Evolutionary conservation across 2,329 filamentous ascomycete species (phyloP), one percentile per base, ranked within the genome.

Genomic region (Zasmidium cellare): DNA sequence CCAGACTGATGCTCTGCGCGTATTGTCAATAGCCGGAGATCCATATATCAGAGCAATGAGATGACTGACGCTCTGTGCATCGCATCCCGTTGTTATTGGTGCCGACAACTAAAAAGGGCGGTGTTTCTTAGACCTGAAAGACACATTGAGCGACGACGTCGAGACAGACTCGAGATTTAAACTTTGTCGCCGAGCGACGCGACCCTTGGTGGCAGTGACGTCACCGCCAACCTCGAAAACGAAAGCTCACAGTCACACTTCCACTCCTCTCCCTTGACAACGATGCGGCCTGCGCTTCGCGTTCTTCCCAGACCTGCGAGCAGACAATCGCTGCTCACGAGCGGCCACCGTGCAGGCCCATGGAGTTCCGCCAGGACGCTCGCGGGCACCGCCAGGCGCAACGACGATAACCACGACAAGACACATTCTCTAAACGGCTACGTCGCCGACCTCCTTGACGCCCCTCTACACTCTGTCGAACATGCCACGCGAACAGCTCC

Each of bases 401-500:
- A 35, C 41, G 48, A 57, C 38, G 45, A 48, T 38, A 68, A 22
- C n/a, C n/a, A n/a, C 67, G 73, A 57, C 69, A 74, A 12, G 61
- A 70, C 18, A 69, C 74, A 9, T 62, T 68, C 19, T 69, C 52
- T 67, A 9, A 57, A 64, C 12, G 67, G 66, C 58, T 70, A 69
- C 63, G 62, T 61, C 45, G 58, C 60, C 48, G 68, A 71, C 47
- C 55, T 65, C n/a, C 68, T 71, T 47, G 58, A 66, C 46, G 60
- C 64, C 5, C 59, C 65, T 1, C 55, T 65, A 11, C 56, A 57
- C 44, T 46, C 56, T 18, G 50, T 59, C 20, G 59, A 63, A 46
- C 58, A 58, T 50, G 41, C 58, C 47, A 49, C 57, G 46, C 31
- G 51, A 1, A 51, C 74, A 6, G 61, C 68, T 1, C 69, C 75